phyloP scores from a whole-genome alignment of 164 flowering plant species.

The Nymphaea thermarum region DNA sequence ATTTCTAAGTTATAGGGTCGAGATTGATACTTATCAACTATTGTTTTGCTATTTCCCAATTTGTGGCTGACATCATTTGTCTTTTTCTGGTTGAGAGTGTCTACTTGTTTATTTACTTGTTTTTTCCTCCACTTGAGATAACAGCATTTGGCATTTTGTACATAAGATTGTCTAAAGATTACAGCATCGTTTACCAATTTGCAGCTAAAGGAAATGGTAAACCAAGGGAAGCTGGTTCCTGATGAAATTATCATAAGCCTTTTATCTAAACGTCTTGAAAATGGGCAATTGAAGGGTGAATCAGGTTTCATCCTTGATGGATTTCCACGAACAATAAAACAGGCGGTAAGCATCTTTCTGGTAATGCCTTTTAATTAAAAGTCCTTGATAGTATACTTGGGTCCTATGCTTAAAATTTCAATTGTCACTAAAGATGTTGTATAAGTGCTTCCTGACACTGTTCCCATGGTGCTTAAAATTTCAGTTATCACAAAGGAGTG shows the following conservation, averaged over 20 bases:
- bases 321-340: constrained; percentile 84
- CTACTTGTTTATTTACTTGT: neutral
- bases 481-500: no score
- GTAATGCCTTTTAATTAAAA: no score
- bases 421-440: neutral
- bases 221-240: constrained; percentile 79
- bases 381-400: neutral
- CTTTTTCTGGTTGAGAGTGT: no score
- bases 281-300: constrained; percentile 68
- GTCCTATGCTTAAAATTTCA: neutral
- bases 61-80: no score
- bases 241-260: constrained; percentile 75
- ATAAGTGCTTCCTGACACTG: neutral
- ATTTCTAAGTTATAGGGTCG: no score
- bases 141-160: no score
- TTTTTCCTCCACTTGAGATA: neutral
- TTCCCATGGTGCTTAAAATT: no score
- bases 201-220: constrained; percentile 82
- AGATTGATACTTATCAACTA: no score
- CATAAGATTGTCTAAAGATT: no score
- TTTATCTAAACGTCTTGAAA: constrained; percentile 75
- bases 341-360: constrained; percentile 51
- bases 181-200: constrained; percentile 4
- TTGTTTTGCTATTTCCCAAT: no score
- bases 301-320: constrained; percentile 94